These are phyloP conservation scores for Metschnikowia drakensbergensis DNA, from an alignment of 805 yeast genomes.

Conservation along the genomic window DNA sequence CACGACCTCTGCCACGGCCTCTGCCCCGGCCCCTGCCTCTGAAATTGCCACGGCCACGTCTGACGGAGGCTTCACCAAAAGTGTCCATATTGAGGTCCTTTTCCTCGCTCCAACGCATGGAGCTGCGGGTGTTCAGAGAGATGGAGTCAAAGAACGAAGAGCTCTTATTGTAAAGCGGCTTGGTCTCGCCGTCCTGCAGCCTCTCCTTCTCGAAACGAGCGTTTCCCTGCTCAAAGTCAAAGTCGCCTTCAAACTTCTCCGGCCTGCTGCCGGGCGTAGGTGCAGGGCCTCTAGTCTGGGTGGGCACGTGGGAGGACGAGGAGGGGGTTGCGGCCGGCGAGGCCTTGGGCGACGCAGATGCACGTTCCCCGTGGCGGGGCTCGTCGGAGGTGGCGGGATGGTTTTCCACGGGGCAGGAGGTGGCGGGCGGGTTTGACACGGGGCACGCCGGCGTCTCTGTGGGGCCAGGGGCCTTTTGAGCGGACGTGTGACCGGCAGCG, in stretches of 20 bases:
- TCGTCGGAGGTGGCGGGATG: no score
- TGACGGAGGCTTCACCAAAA: constrained; percentile 67
- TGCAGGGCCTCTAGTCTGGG: constrained; percentile 10
- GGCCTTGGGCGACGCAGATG: no score
- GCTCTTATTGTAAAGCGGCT: constrained; percentile 59
- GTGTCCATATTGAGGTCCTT: constrained; percentile 73
- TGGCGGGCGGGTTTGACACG: not conserved
- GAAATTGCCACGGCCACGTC: constrained; percentile 22
- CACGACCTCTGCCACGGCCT: constrained; percentile 39
- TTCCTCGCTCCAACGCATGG: constrained; percentile 69
- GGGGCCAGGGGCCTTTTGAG: constrained; percentile 28
- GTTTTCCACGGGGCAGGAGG: no score
- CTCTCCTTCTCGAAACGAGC: constrained; percentile 52
- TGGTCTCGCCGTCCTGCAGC: constrained; percentile 25
- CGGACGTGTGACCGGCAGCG: constrained; percentile 9
- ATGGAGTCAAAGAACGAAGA: constrained; percentile 88
- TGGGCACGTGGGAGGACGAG: not conserved
- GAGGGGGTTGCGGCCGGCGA: not conserved
- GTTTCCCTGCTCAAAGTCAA: constrained; percentile 71
- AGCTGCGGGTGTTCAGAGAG: constrained; percentile 48
- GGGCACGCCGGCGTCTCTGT: not conserved
- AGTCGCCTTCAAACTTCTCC: constrained; percentile 45
- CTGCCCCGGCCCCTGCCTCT: constrained; percentile 35
- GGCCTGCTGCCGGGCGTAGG: constrained; percentile 15
- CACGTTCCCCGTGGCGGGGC: no score